phyloP scores from a whole-genome alignment of 106 monocot species.

The Dioscorea dumetorum region DNA sequence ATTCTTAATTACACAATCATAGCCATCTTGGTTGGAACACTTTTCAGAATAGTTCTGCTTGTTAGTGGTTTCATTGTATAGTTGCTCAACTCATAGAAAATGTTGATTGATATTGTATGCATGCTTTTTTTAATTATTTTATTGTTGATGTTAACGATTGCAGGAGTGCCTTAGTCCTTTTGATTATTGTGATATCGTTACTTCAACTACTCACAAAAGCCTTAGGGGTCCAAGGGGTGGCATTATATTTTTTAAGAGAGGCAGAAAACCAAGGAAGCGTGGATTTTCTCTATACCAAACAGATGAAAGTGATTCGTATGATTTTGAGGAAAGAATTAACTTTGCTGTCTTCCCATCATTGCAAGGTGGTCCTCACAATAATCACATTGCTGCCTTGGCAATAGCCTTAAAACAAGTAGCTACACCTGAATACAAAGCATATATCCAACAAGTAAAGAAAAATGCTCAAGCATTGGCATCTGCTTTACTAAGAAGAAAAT shows the following conservation, averaged over 20 bases:
- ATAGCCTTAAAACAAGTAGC: conserved; percentile 87
- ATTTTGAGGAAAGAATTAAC: conserved; percentile 89
- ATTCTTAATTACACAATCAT: too few relatives aligned
- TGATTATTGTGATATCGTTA: conserved; percentile 91
- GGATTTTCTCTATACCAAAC: conserved; percentile 30
- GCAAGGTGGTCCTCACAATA: conserved; percentile 98
- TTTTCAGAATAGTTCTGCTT: too few relatives aligned
- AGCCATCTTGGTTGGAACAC: too few relatives aligned
- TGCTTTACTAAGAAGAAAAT: conserved; percentile 86
- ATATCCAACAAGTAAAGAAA: conserved; percentile 95
- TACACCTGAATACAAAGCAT: conserved; percentile 81
- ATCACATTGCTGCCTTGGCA: conserved; percentile 91
- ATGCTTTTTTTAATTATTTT: not conserved
- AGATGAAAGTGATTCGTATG: conserved; percentile 68
- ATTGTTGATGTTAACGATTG: conserved; percentile 8
- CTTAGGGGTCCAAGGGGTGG: conserved; percentile 93
- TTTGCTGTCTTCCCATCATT: conserved; percentile 89
- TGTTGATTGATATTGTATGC: not conserved
- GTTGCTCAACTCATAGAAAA: too few relatives aligned
- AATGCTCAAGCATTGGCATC: conserved; percentile 85
- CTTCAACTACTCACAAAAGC: conserved; percentile 97
- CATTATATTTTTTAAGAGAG: conserved; percentile 90
- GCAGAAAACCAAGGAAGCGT: conserved; percentile 45
- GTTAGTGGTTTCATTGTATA: too few relatives aligned
- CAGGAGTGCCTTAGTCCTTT: conserved; percentile 91